phyloP scores from a whole-genome alignment of 2,329 filamentous ascomycete genomes.

The Cercospora sesami region DNA sequence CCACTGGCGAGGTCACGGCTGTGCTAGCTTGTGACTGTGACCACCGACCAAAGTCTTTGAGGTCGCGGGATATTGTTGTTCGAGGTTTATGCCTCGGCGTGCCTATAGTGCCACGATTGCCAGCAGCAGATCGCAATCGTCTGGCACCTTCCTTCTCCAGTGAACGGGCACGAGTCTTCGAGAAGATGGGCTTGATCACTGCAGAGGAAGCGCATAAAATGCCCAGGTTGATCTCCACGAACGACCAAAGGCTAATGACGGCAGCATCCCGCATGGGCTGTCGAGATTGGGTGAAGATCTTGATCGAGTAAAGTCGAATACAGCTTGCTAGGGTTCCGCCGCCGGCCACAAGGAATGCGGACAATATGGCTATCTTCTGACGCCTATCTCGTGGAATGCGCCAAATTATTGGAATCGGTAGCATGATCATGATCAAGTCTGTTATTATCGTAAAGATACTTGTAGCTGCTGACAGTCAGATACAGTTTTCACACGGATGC shows the following conservation, averaged over 20 bases:
- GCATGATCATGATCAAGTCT: constrained; percentile 42
- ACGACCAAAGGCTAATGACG: constrained; percentile 37
- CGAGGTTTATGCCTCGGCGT: constrained; percentile 2
- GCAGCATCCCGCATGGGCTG: constrained; percentile 35
- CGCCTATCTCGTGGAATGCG: constrained; percentile 37
- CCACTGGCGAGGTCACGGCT: background rate
- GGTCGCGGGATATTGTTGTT: constrained; percentile 13
- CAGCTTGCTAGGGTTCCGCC: constrained; percentile 36
- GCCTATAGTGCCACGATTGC: constrained; percentile 8
- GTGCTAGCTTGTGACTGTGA: constrained; percentile 13
- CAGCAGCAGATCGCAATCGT: constrained; percentile 8
- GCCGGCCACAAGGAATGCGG: constrained; percentile 29
- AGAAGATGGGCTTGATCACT: constrained; percentile 28
- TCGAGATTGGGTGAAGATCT: constrained; percentile 31
- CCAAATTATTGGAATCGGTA: constrained; percentile 44
- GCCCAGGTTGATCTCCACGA: constrained; percentile 38
- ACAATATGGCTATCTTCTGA: constrained; percentile 40
- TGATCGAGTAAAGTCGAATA: constrained; percentile 36
- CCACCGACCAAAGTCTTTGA: constrained; percentile 17
- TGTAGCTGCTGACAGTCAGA: constrained; percentile 25
- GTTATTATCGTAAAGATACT: constrained; percentile 42
- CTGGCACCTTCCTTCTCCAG: constrained; percentile 9
- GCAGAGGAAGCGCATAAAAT: constrained; percentile 37
- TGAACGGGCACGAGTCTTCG: constrained; percentile 19
- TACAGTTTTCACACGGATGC: background rate